Conservation (phyloP, 768 basidiomycete genomes). For the Termitomyces eurrhizus region DNA sequence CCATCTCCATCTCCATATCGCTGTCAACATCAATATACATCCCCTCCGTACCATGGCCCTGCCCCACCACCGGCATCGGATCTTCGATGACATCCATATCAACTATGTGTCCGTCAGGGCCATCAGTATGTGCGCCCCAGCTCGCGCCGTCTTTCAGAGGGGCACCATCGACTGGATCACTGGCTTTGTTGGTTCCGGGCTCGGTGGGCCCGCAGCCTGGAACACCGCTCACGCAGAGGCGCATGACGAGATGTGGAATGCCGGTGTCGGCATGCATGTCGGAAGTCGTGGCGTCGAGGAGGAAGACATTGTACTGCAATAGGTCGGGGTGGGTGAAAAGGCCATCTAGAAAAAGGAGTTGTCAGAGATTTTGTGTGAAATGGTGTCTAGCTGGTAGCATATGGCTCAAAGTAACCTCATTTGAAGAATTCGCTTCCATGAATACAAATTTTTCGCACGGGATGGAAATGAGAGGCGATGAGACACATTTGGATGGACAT, state of each 20-base stretch:
- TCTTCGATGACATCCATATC: constrained; percentile 21
- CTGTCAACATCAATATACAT: constrained; percentile 10
- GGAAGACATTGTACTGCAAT: constrained; percentile 69
- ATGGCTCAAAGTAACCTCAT: background rate
- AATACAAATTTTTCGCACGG: background rate
- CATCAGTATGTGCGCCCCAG: constrained; percentile 36
- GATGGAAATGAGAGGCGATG: background rate
- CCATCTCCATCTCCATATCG: constrained; percentile 11
- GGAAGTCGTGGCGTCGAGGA: constrained; percentile 55
- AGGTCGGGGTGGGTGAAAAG: constrained; percentile 22
- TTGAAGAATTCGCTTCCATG: background rate
- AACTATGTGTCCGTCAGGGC: constrained; percentile 35
- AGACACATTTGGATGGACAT: background rate
- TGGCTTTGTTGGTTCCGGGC: background rate
- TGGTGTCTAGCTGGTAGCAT: background rate
- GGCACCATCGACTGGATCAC: background rate
- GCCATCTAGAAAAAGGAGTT: constrained; percentile 1
- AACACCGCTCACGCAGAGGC: constrained; percentile 37
- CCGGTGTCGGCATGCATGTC: constrained; percentile 9
- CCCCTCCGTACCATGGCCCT: background rate
- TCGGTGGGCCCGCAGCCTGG: constrained; percentile 21
- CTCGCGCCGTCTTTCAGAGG: constrained; percentile 1
- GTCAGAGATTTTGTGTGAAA: background rate
- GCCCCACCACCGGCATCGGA: constrained; percentile 5
- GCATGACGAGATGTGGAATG: constrained; percentile 51